Percentiles rank a stretch among this genome's conserved stretches.
phyloP scores from a whole-genome alignment of 2,329 filamentous ascomycete species.

The Monosporascus ibericus region DNA sequence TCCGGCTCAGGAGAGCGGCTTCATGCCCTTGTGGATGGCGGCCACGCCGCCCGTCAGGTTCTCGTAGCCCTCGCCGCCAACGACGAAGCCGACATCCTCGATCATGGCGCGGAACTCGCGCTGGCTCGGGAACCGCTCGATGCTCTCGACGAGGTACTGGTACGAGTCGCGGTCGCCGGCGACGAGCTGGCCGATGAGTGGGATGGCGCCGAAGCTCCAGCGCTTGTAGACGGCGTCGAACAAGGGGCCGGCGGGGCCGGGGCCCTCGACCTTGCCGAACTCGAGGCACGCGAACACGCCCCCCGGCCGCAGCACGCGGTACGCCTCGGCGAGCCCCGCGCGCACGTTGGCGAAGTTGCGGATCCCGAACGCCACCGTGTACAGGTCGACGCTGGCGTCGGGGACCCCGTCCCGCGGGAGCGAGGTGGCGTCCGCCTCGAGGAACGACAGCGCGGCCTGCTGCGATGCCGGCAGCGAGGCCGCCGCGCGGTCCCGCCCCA shows the following conservation, averaged over 20 bases:
- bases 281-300: constrained; percentile 96
- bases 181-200: constrained; percentile 89
- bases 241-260: constrained; percentile 43
- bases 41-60: constrained; percentile 89
- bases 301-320: constrained; percentile 84
- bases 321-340: constrained; percentile 73
- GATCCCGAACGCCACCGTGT: constrained; percentile 97
- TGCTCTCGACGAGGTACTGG: constrained; percentile 97
- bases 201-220: constrained; percentile 94
- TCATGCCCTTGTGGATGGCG: constrained; percentile 94
- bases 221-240: constrained; percentile 86
- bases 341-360: constrained; percentile 94
- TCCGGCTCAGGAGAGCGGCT: constrained; percentile 45
- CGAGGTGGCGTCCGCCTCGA: constrained; percentile 85
- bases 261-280: constrained; percentile 77
- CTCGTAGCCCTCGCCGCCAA: constrained; percentile 80
- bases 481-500: constrained; percentile 74
- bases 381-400: constrained; percentile 75
- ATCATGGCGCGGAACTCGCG: constrained; percentile 81
- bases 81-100: constrained; percentile 72
- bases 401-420: constrained; percentile 55
- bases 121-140: constrained; percentile 87
- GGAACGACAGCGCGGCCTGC: constrained; percentile 60
- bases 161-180: constrained; percentile 93
- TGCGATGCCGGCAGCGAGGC: constrained; percentile 44